Base-by-base conservation (phyloP, 768 basidiomycete genomes). In the Crucibulum laeve region DNA sequence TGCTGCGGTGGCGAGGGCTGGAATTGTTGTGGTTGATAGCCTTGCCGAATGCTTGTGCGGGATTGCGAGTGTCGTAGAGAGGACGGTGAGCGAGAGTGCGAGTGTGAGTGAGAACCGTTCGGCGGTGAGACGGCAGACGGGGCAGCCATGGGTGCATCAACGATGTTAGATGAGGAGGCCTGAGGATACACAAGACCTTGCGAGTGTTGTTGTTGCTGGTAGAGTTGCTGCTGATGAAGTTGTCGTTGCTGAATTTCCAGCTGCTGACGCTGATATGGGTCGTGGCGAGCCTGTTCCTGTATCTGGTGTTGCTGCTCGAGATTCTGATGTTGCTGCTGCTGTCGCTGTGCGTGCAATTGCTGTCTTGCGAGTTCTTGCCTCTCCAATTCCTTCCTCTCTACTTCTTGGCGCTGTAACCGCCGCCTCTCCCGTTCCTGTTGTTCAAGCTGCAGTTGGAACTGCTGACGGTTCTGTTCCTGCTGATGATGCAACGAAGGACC, bases 361-460 rank as follows among this genome's bases (percentile, higher is more conserved):
- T 57, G 47, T 36, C 53, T 53, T 38, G 56, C 55, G 25, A 53
- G n/a, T 38, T 54, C 48, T 49, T 55, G 51, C 34, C 46, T 38
- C 45, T 53, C 52, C 51, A 46, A 25, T 22, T 54, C 43, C n/a
- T 46, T 49, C 38, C 53, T 56, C 36, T 53, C 53, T 23, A 44
- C 7, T 34, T 51, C 44, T 21, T 43, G 44, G 22, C 44, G 44
- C 17, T 51, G n/a, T n/a, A n/a, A n/a, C n/a, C n/a, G n/a, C n/a
- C n/a, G n/a, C n/a, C n/a, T 48, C 25, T 44, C 30, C 25, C 41
- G 38, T 26, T 59, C 47, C 42, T 50, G 46, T 15, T 44, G 38
- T 23, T 56, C 51, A 19, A 45, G 26, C 25, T 59, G 50, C 34
- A 40, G 41, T 18, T 64, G 57, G n/a, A 47, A 53, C 22, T 61